Base-by-base conservation (phyloP, 1,139 yeast genomes). In the Geotrichum bryndzae region DNA sequence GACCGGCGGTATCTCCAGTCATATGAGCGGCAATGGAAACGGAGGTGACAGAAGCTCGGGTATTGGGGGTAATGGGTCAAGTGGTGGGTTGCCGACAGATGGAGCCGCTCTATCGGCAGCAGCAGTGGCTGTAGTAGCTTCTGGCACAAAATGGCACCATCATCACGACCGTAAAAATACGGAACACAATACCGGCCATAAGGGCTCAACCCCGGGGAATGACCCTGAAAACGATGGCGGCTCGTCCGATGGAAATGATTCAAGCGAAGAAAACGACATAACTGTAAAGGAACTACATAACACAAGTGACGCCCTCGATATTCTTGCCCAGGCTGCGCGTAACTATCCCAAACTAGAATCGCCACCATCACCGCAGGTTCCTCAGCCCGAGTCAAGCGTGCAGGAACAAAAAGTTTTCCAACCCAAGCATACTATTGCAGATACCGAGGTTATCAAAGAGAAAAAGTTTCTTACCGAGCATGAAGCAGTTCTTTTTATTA, bases 401-500 rank as follows among this genome's bases (percentile, higher is more conserved):
- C 58, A 59, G 25, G 56, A 59, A 23, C 46, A 48, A 13, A 46
- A 29, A 5, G 46, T 41, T 41, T 41, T 53, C 35, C 60, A 57
- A 23, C 57, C 58, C 6, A 58, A 57, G 29, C 54, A 54, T 11
- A 76, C 85, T 0, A 80, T 78, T 51, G 75, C 84, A 0, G 86
- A 83, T 65, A 82, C 87, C 57, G 90, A 86, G 58, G 86, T 87
- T 67, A 86, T 90, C 59, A 87, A 86, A 1, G 77, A 77, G n/a
- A 70, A 77, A 51, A 84, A 85, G n/a, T 79, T 88, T 57, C 71
- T 91, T 22, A 79, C 88, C 0, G 91, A 84, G 66, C 74, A 70
- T 0, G 96, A 90, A 70, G 95, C 96, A 0, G 81, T 80, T 61
- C 74, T 77, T 58, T 76, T 90, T 46, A 83, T 90, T 38, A 78